Conservation (phyloP, 257 asterid genomes). For the Solanum gandarillasii region DNA sequence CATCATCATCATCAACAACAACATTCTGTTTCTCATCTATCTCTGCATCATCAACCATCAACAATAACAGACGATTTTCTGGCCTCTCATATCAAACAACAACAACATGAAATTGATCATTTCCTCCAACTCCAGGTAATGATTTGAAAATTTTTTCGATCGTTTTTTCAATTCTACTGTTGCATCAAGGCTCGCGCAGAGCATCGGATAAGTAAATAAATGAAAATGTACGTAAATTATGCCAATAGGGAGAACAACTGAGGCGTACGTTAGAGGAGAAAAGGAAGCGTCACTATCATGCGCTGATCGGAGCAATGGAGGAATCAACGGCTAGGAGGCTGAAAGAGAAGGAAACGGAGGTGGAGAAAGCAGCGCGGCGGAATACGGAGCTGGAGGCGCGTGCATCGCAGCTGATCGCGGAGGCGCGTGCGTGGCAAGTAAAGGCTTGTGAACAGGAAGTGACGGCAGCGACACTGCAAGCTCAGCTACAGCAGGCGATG, state of each 20-base stretch:
- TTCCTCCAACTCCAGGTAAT: conserved; percentile 7
- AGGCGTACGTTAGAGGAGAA: conserved; percentile 28
- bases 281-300: conserved; percentile 18
- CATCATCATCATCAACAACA: conserved; percentile 3
- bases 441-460: conserved; percentile 23
- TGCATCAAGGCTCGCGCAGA: neutral
- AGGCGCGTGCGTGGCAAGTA: conserved; percentile 28
- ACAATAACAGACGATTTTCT: conserved; percentile 16
- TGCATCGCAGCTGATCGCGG: conserved; percentile 19
- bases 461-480: conserved; percentile 27
- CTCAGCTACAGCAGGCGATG: conserved; percentile 27
- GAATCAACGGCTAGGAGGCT: conserved; percentile 18
- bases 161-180: neutral
- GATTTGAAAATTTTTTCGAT: neutral
- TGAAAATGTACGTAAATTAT: neutral
- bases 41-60: conserved; percentile 17
- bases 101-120: conserved; percentile 23
- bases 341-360: conserved; percentile 25
- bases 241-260: conserved; percentile 24
- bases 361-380: conserved; percentile 24
- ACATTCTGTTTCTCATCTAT: conserved; percentile 14
- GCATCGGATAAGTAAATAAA: neutral
- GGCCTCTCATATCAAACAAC: conserved; percentile 20
- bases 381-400: conserved; percentile 23
- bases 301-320: conserved; percentile 18